Evolutionary conservation across 2,329 filamentous ascomycete genomes (phyloP).

Genomic region (Alternaria novae-zelandiae): DNA sequence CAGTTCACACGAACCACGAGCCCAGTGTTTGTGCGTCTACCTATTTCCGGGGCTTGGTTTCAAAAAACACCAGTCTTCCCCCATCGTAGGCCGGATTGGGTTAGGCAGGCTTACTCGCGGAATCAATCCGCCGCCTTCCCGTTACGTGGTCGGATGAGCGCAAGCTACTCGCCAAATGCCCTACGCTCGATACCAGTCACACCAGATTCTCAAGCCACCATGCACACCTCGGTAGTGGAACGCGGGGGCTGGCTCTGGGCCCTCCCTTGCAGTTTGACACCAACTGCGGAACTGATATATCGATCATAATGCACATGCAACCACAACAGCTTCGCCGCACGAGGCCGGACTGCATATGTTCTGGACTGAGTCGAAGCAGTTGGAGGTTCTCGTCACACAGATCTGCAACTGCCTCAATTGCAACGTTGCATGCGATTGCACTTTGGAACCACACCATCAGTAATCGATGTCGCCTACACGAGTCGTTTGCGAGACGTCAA

Average conservation of each 20-base stretch:
- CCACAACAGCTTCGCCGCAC: slow-evolving; percentile 2
- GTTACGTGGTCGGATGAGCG: slow-evolving; percentile 37
- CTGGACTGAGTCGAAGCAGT: not conserved
- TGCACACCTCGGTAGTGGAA: slow-evolving; percentile 4
- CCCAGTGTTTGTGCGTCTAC: not conserved
- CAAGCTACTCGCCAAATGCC: slow-evolving; percentile 15
- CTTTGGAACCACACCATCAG: not conserved
- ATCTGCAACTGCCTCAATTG: not conserved
- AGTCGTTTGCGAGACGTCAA: not conserved
- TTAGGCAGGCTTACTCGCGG: slow-evolving; percentile 18
- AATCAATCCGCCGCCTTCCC: slow-evolving; percentile 24
- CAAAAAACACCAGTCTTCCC: not conserved
- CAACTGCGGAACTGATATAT: not conserved
- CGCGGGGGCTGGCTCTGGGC: slow-evolving; percentile 10
- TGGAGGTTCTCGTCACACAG: not conserved
- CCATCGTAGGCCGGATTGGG: slow-evolving; percentile 15
- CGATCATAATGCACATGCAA: not conserved
- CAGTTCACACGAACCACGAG: not conserved
- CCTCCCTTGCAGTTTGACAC: not conserved
- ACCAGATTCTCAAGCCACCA: slow-evolving; percentile 22
- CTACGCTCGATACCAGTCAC: slow-evolving; percentile 19
- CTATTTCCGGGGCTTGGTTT: not conserved
- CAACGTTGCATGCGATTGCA: not conserved
- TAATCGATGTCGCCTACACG: not conserved
- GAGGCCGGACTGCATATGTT: not conserved